A percentile compares a stretch with the other conserved stretches of the same genome.
phyloP scores from a whole-genome alignment of 495 filamentous ascomycete species.

The Tetracladium marchalianum region DNA sequence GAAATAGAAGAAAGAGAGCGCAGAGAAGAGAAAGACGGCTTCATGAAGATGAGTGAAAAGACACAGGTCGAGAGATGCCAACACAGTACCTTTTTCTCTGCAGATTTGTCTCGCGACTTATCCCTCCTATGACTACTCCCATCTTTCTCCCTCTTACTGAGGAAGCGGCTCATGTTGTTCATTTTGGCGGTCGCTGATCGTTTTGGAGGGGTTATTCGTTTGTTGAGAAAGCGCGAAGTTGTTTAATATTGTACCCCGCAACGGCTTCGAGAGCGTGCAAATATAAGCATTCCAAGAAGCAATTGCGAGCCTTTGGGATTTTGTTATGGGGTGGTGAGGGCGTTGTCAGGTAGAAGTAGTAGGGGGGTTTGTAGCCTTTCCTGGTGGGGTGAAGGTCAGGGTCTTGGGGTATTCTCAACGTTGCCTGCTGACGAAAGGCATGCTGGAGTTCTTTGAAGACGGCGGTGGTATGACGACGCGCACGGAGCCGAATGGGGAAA shows the following conservation, averaged over 20 bases:
- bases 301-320: too few species aligned
- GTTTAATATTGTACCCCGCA: too few species aligned
- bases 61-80: constrained; percentile 9
- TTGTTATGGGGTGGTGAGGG: too few species aligned
- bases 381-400: constrained; percentile 7
- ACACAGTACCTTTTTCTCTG: constrained; percentile 26
- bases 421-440: constrained; percentile 9
- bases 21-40: constrained; percentile 15
- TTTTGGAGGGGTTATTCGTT: constrained; percentile 1
- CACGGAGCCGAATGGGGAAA: too few species aligned
- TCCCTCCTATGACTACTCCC: constrained; percentile 34
- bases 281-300: too few species aligned
- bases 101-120: constrained; percentile 25
- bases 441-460: neutral
- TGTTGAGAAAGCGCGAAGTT: neutral
- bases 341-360: too few species aligned
- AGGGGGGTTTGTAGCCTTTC: too few species aligned
- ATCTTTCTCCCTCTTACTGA: constrained; percentile 64
- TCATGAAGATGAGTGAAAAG: constrained; percentile 6
- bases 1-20: constrained; percentile 16
- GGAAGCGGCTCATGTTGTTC: constrained; percentile 57
- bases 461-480: neutral
- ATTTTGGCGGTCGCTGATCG: constrained; percentile 21
- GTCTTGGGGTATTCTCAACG: constrained; percentile 1
- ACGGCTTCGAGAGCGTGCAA: too few species aligned